These are phyloP conservation scores for Crithidia bombi DNA, from an alignment of 208 protist species.

Conservation along the genomic window DNA sequence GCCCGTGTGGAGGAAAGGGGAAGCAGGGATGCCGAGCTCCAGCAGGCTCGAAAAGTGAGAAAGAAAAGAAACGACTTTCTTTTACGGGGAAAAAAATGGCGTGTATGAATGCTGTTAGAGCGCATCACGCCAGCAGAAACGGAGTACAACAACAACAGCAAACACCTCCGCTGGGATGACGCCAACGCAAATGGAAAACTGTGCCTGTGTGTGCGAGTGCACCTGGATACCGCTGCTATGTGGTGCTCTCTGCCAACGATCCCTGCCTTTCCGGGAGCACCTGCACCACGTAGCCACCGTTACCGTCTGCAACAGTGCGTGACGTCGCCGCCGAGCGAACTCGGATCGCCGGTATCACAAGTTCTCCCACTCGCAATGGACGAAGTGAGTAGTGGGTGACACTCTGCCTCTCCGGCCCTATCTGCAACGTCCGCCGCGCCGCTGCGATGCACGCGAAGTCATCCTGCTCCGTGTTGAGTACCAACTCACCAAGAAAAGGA, in stretches of 20 bases:
- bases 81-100: too few species aligned
- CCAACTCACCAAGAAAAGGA: slow-evolving; percentile 47
- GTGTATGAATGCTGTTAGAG: too few species aligned
- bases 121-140: too few species aligned
- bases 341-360: slow-evolving; percentile 22
- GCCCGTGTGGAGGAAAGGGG: too few species aligned
- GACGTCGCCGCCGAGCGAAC: slow-evolving; percentile 21
- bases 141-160: too few species aligned
- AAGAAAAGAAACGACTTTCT: too few species aligned
- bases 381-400: slow-evolving; percentile 22
- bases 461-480: slow-evolving; percentile 31
- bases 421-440: slow-evolving; percentile 45
- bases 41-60: too few species aligned
- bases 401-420: slow-evolving; percentile 20
- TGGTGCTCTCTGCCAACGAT: background rate
- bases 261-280: slow-evolving; percentile 33
- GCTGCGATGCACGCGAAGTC: slow-evolving; percentile 42
- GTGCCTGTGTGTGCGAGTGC: too few species aligned
- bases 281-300: slow-evolving; percentile 39
- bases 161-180: too few species aligned
- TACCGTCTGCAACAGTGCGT: slow-evolving; percentile 22
- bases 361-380: slow-evolving; percentile 32
- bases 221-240: background rate
- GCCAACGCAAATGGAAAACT: too few species aligned
- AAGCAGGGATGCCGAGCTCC: too few species aligned